Evolutionary conservation across 192 early-diverging fungal species (phyloP).

Genomic region (Backusella luteola): DNA sequence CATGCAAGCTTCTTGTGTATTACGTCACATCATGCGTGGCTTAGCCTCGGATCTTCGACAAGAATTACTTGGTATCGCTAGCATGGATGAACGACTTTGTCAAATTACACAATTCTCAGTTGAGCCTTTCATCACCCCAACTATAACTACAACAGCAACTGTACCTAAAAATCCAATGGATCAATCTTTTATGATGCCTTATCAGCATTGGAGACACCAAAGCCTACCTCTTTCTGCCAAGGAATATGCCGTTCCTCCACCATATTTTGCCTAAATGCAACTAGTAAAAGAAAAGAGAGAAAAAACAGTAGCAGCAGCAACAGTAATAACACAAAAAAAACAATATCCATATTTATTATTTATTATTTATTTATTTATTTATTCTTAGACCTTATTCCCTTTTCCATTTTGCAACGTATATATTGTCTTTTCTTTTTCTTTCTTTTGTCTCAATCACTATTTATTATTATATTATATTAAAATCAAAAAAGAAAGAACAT

Average conservation of each 20-base stretch:
- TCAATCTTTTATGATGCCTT: neutral
- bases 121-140: neutral
- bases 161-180: neutral
- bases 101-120: slow-evolving; percentile 21
- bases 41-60: slow-evolving; percentile 24
- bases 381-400: neutral
- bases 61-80: slow-evolving; percentile 25
- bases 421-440: neutral
- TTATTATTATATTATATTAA: neutral
- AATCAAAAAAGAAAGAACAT: neutral
- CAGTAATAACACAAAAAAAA: too few relatives aligned
- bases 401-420: neutral
- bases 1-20: slow-evolving; percentile 53
- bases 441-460: neutral
- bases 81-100: slow-evolving; percentile 18
- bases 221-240: slow-evolving; percentile 15
- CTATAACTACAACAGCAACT: neutral
- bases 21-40: slow-evolving; percentile 52
- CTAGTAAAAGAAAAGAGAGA: neutral
- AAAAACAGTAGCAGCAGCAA: neutral
- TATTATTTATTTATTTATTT: neutral
- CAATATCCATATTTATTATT: neutral
- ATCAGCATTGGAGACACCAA: slow-evolving; percentile 18
- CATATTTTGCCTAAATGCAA: neutral
- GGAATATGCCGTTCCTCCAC: neutral